Base-by-base conservation (phyloP, 441 rosid genomes). In the Pelargonium cotyledonis region DNA sequence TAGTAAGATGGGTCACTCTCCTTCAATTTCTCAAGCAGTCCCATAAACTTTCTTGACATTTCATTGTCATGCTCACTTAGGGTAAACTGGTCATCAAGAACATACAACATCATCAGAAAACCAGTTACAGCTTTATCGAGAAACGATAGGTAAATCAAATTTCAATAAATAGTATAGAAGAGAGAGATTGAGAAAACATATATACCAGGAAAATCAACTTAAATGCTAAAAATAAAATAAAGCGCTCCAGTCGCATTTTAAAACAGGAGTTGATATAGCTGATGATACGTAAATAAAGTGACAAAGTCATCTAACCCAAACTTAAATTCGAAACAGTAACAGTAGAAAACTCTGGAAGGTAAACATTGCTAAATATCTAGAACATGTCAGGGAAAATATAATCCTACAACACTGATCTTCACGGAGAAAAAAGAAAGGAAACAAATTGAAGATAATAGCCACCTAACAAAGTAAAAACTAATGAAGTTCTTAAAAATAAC, bases 1-100 rank as follows among this genome's bases (percentile, higher is more conserved):
- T 90, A 80, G 78, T 88, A 90, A 3, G 98, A 87, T 66, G 76
- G 81, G 74, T 95, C 96, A 19, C 71, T 75, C 73, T 84, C 95
- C 82, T 96, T 84, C 68, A 89, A 72, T 76, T 84, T 87, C 81
- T 85, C 82, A 65, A 95, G 71, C 53, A 88, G 44, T 71, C 67
- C 77, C 83, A 82, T 79, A 68, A 95, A 81, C 82, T 87, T 90
- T 80, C 87, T 89, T 43, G 98, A 92, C 95, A 92, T 85, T 76
- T 86, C 95, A 78, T 83, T 87, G 70, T 87, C 88, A n/a, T 73
- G 89, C 77, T 78, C 85, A 40, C 78, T 66, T 40, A 95, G 83
- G 26, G 75, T 80, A 60, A 95, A 92, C 98, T 95, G 83, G 82
- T 71, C 71, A 72, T 63, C 73, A 72, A 44, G 60, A 63, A 75